Percentiles rank a stretch among this genome's conserved stretches.
phyloP scores from a whole-genome alignment of 768 basidiomycete species.

The Mycena venus region DNA sequence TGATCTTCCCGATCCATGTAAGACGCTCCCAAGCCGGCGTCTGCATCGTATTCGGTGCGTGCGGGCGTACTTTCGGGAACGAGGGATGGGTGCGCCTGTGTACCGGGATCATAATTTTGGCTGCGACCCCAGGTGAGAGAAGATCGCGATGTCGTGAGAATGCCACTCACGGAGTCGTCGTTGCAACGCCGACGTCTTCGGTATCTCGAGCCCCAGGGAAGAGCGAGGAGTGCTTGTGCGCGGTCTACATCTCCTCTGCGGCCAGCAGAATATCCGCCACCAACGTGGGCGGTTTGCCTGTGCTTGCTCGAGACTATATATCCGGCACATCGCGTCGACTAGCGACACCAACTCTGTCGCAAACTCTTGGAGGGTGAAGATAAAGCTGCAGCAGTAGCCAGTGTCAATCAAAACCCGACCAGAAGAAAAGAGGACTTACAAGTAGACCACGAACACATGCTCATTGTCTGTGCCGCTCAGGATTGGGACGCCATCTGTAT shows the following conservation, averaged over 20 bases:
- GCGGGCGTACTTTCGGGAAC: constrained; percentile 87
- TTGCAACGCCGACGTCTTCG: not conserved
- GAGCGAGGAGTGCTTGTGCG: constrained; percentile 4
- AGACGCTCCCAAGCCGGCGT: constrained; percentile 78
- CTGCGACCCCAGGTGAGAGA: constrained; percentile 40
- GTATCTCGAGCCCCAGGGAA: not conserved
- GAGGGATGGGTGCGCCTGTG: constrained; percentile 66
- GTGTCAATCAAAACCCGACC: not conserved
- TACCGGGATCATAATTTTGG: constrained; percentile 66
- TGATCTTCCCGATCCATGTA: constrained; percentile 70
- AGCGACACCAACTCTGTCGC: constrained; percentile 85
- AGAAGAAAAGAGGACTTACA: constrained; percentile 66
- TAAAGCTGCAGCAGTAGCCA: constrained; percentile 71
- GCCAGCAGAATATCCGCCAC: constrained; percentile 51
- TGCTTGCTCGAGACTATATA: constrained; percentile 77
- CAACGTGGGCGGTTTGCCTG: constrained; percentile 49
- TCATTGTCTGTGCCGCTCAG: constrained; percentile 73
- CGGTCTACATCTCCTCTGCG: constrained; percentile 3
- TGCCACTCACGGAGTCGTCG: constrained; percentile 22
- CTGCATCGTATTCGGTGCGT: constrained; percentile 89
- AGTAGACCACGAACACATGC: constrained; percentile 90
- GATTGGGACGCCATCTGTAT: constrained; percentile 46
- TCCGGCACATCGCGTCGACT: constrained; percentile 85
- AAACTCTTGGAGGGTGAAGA: constrained; percentile 97
- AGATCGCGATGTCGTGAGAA: not conserved